These are phyloP conservation scores for Cornus kousa DNA, from an alignment of 148 eudicot genomes.

Conservation along the genomic window DNA sequence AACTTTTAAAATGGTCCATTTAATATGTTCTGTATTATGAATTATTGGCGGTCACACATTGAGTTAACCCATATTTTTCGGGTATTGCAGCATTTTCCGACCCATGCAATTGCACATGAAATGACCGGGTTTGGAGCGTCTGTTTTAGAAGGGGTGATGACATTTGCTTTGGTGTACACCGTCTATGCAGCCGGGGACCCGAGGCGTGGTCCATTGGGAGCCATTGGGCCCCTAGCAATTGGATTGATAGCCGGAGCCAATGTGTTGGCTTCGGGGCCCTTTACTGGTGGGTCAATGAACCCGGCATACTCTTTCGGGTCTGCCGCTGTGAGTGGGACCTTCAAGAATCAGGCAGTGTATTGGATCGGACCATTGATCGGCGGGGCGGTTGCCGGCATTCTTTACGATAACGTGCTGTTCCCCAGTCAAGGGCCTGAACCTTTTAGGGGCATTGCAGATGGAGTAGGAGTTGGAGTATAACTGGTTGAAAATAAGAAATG, in stretches of 20 bases:
- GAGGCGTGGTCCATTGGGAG: slow-evolving; percentile 49
- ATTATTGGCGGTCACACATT: too few species aligned
- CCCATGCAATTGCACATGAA: slow-evolving; percentile 51
- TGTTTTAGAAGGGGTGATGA: slow-evolving; percentile 66
- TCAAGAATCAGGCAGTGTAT: slow-evolving; percentile 83
- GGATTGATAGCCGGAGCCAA: slow-evolving; percentile 76
- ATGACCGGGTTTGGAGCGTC: slow-evolving; percentile 96
- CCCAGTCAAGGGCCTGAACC: slow-evolving; percentile 39
- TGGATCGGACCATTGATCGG: slow-evolving; percentile 91
- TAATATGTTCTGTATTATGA: too few species aligned
- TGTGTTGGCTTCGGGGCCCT: slow-evolving; percentile 72
- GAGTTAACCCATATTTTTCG: neutral
- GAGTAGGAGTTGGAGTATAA: slow-evolving; percentile 14
- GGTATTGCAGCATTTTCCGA: slow-evolving; percentile 52
- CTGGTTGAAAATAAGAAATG: neutral
- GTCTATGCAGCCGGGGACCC: slow-evolving; percentile 59
- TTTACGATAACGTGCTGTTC: slow-evolving; percentile 72
- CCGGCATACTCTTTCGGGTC: slow-evolving; percentile 80
- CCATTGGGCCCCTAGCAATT: slow-evolving; percentile 62
- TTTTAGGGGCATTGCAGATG: slow-evolving; percentile 19
- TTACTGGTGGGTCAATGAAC: slow-evolving; percentile 88
- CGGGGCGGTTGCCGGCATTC: slow-evolving; percentile 57
- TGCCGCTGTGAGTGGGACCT: slow-evolving; percentile 65
- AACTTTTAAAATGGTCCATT: too few species aligned
- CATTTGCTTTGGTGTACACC: slow-evolving; percentile 77